Evolutionary conservation across 192 early-diverging fungal species (phyloP).

Genomic region (Coemansia reversa): DNA sequence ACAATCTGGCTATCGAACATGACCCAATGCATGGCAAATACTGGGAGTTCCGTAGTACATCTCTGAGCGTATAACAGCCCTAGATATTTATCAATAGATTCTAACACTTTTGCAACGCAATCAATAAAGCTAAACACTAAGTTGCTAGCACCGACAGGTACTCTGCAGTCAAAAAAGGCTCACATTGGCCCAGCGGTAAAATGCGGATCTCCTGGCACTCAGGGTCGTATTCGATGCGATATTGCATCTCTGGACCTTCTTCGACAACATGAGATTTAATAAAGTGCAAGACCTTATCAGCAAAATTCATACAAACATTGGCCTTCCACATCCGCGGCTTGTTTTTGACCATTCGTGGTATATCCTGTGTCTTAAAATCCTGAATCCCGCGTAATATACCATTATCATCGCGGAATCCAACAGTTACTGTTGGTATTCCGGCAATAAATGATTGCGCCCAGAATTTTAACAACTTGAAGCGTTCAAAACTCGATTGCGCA

Average conservation of each 20-base stretch:
- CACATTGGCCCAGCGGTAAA: constrained; percentile 3
- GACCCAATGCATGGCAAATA: constrained; percentile 43
- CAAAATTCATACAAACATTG: constrained; percentile 84
- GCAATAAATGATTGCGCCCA: constrained; percentile 94
- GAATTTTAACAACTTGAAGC: constrained; percentile 81
- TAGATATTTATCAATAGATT: neutral
- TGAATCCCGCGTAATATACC: constrained; percentile 58
- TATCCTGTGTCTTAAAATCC: constrained; percentile 72
- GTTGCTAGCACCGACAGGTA: constrained; percentile 5
- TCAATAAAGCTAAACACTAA: neutral
- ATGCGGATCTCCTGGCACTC: constrained; percentile 18
- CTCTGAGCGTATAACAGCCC: neutral
- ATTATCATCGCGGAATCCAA: constrained; percentile 81
- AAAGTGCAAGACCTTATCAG: constrained; percentile 59
- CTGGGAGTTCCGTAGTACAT: constrained; percentile 42
- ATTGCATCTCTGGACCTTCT: constrained; percentile 36
- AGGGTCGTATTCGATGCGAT: constrained; percentile 35
- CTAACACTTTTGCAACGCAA: neutral
- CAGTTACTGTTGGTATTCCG: constrained; percentile 77
- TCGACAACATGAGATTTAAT: constrained; percentile 22
- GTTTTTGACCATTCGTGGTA: constrained; percentile 75
- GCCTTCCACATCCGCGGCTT: constrained; percentile 75
- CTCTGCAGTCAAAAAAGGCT: constrained; percentile 36
- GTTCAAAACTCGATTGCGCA: constrained; percentile 67
- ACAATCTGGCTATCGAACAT: constrained; percentile 23